Percentiles rank a stretch among this genome's conserved stretches.
phyloP scores from a whole-genome alignment of 192 early-diverging fungal species.

The Physocladia obscura region DNA sequence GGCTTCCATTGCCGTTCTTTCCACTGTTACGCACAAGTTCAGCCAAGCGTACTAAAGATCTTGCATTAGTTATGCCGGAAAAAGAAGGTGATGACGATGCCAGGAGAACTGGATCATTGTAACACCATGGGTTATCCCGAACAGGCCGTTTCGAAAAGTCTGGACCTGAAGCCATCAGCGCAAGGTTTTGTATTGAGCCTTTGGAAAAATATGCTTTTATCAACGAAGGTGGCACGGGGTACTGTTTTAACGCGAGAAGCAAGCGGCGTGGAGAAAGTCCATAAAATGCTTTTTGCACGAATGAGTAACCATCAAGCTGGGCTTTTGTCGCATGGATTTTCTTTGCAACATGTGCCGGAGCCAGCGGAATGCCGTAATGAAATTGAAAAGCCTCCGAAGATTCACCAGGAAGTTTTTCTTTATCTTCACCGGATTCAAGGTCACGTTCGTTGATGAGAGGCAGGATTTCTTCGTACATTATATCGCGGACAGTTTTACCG shows the following conservation, averaged over 20 bases:
- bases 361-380: conserved; percentile 47
- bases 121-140: conserved; percentile 35
- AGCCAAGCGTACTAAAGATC: conserved; percentile 55
- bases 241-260: conserved; percentile 29
- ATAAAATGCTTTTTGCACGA: conserved; percentile 43
- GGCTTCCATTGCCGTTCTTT: conserved; percentile 30
- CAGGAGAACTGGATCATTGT: conserved; percentile 41
- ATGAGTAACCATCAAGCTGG: conserved; percentile 48
- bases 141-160: conserved; percentile 21
- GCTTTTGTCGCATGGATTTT: conserved; percentile 31
- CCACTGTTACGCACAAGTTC: conserved; percentile 62
- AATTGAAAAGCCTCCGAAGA: conserved; percentile 39
- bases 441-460: conserved; percentile 20
- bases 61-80: conserved; percentile 58
- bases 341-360: conserved; percentile 15
- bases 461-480: conserved; percentile 58
- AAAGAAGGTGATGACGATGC: conserved; percentile 45
- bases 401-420: not conserved
- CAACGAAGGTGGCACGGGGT: not conserved
- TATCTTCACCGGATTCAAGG: not conserved
- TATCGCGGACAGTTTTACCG: conserved; percentile 56
- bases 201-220: not conserved
- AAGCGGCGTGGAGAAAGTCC: conserved; percentile 44
- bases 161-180: conserved; percentile 31
- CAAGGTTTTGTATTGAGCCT: conserved; percentile 17